Conservation (phyloP, 208 protist species). For the Porcisia deanei region DNA sequence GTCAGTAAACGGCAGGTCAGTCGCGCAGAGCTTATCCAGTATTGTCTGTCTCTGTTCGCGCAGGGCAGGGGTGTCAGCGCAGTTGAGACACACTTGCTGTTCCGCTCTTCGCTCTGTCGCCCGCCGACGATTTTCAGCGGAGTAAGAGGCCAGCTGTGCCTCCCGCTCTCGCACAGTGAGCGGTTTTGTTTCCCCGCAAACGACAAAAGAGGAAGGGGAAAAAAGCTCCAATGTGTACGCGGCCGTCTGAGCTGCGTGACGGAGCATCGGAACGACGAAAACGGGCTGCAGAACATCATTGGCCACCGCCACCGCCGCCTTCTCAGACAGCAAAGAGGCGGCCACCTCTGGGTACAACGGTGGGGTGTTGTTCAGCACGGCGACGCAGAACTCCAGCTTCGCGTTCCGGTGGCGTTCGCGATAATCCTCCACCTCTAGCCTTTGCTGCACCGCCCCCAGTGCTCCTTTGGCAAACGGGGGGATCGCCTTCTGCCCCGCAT, state of each 20-base stretch:
- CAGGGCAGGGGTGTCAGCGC: conserved; percentile 8
- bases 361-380: conserved; percentile 37
- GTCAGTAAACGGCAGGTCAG: conserved; percentile 59
- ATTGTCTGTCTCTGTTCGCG: conserved; percentile 43
- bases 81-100: background rate
- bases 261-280: conserved; percentile 65
- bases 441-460: conserved; percentile 14
- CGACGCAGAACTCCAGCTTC: conserved; percentile 47
- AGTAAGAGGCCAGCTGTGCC: conserved; percentile 25
- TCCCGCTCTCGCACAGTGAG: conserved; percentile 53
- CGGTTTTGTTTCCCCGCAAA: conserved; percentile 28
- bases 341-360: conserved; percentile 45
- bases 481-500: background rate
- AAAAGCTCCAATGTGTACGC: conserved; percentile 71
- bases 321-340: conserved; percentile 33
- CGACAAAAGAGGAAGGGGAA: conserved; percentile 50
- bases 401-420: conserved; percentile 34
- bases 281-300: conserved; percentile 30
- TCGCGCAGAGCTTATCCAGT: conserved; percentile 41
- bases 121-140: conserved; percentile 24
- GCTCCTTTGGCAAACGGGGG: background rate
- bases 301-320: conserved; percentile 32
- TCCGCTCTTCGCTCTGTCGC: conserved; percentile 8
- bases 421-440: conserved; percentile 48
- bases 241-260: conserved; percentile 57